Base-by-base conservation (phyloP, 257 asterid species). In the Capsicum rhomboideum region DNA sequence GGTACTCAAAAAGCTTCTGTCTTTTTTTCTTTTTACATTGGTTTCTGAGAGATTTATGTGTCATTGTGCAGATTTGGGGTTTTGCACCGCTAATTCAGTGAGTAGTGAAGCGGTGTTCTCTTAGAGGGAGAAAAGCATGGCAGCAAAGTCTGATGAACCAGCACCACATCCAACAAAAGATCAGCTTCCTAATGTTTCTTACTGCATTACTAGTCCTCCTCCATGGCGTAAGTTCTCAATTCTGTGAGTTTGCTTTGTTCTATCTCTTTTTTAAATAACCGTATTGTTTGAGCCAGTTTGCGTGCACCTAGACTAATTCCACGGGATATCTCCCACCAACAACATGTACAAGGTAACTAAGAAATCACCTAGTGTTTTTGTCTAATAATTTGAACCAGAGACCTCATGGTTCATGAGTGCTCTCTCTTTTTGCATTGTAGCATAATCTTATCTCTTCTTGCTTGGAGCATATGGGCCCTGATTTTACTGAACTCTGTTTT, bases 201-300 rank as follows among this genome's bases (percentile, higher is more conserved):
- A 89, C 92, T 94, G 98, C 98, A 94, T 94, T 82, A 91, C 96
- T n/a, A 94, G 98, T 85, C 97, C 97, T 86, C 98, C 97, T 85
- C 97, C 97, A 78, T 94, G 98, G 98, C 97, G 98, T 94, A 63
- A 92, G 97, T 93, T 28, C 80, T 81, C 79, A 52, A 34, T 5
- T 28, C 40, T 58, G 66, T 83, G 4, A 68, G 79, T 49, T 63
- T 56, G 34, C 18, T 79, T 79, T 9, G 53, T n/a, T 79, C n/a
- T 26, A 6, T 29, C 53, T 37, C 13, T 56, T n/a, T 34, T 37
- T 61, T 79, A 17, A n/a, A n/a, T n/a, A n/a, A n/a, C n/a, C n/a
- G n/a, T n/a, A n/a, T n/a, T n/a, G n/a, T n/a, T n/a, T n/a, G n/a
- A n/a, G n/a, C n/a, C n/a, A n/a, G 40, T 34, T 2, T 34, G 40